Evolutionary conservation across 2,329 filamentous ascomycete genomes (phyloP).

Genomic region (Xylaria sp.): DNA sequence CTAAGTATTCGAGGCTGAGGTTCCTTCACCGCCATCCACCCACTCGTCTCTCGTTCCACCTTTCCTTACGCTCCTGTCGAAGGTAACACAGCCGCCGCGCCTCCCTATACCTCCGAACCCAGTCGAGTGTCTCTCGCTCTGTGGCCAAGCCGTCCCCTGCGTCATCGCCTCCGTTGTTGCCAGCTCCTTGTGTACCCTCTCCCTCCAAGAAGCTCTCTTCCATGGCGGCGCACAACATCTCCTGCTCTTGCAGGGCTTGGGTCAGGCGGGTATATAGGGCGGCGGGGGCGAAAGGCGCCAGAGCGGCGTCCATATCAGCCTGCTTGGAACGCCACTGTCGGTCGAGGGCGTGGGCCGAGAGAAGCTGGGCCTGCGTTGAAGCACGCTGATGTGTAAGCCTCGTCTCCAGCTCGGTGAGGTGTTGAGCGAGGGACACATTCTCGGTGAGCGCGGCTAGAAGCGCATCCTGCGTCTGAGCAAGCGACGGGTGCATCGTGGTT

Average conservation of each 20-base stretch:
- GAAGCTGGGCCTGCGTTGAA: constrained; percentile 80
- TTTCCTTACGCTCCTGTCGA: constrained; percentile 84
- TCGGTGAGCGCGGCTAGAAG: constrained; percentile 73
- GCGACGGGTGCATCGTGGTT: constrained; percentile 75
- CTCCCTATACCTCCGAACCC: constrained; percentile 83
- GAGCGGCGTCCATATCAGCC: constrained; percentile 84
- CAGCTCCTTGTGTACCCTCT: constrained; percentile 43
- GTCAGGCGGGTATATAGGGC: constrained; percentile 84
- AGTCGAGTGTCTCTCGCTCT: constrained; percentile 86
- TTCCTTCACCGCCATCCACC: constrained; percentile 83
- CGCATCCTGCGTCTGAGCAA: constrained; percentile 70
- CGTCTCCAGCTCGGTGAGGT: constrained; percentile 69
- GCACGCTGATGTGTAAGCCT: constrained; percentile 70
- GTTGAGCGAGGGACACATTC: constrained; percentile 76
- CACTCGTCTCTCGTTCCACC: constrained; percentile 96
- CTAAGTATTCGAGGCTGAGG: neutral
- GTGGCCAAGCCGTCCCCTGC: constrained; percentile 63
- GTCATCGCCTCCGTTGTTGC: constrained; percentile 18
- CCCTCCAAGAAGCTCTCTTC: constrained; percentile 92
- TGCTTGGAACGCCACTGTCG: constrained; percentile 93
- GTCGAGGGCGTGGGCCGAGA: constrained; percentile 86
- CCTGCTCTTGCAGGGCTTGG: constrained; percentile 83
- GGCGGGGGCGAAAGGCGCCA: constrained; percentile 86
- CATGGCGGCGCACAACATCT: constrained; percentile 79
- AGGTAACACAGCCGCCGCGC: constrained; percentile 82